Percentiles rank a stretch among this genome's conserved stretches.
These are phyloP conservation scores for Termitomyces sp. DNA, from an alignment of 768 basidiomycete species.

Conservation along the genomic window DNA sequence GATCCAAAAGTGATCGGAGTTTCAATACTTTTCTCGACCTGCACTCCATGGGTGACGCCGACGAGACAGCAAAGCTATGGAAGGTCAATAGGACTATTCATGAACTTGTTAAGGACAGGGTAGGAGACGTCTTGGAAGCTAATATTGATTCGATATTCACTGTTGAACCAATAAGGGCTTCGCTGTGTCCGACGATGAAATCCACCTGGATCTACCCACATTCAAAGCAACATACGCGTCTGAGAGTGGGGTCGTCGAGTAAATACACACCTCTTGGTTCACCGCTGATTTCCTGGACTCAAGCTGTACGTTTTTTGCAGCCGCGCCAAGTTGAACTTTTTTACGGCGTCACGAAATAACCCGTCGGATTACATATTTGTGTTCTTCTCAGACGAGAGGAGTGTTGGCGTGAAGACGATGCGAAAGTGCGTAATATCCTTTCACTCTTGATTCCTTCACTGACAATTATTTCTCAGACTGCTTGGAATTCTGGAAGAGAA, in stretches of 20 bases:
- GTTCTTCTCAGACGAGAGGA: slow-evolving; percentile 93
- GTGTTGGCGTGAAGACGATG: slow-evolving; percentile 97
- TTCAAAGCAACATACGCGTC: slow-evolving; percentile 77
- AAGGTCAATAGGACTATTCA: slow-evolving; percentile 95
- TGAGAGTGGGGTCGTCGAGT: slow-evolving; percentile 81
- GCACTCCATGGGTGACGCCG: slow-evolving; percentile 59
- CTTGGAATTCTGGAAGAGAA: slow-evolving; percentile 90
- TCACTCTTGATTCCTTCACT: slow-evolving; percentile 1
- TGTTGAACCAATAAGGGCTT: slow-evolving; percentile 63
- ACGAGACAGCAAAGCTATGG: slow-evolving; percentile 89
- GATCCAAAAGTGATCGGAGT: slow-evolving; percentile 43
- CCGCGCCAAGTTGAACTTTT: slow-evolving; percentile 88
- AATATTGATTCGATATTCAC: slow-evolving; percentile 20
- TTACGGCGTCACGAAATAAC: slow-evolving; percentile 68
- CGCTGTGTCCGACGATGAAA: slow-evolving; percentile 91
- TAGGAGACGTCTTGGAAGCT: slow-evolving; percentile 36
- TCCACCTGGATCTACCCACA: slow-evolving; percentile 76
- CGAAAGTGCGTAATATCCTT: slow-evolving; percentile 65
- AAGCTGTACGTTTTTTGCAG: slow-evolving; percentile 37
- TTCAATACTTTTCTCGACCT: slow-evolving; percentile 38
- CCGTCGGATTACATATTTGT: slow-evolving; percentile 82
- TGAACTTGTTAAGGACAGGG: slow-evolving; percentile 94
- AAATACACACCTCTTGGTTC: slow-evolving; percentile 29
- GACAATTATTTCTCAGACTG: slow-evolving; percentile 47
- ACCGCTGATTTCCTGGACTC: slow-evolving; percentile 2